Evolutionary conservation across 2,329 filamentous ascomycete species (phyloP).

Genomic region (Colletotrichum liaoningense): DNA sequence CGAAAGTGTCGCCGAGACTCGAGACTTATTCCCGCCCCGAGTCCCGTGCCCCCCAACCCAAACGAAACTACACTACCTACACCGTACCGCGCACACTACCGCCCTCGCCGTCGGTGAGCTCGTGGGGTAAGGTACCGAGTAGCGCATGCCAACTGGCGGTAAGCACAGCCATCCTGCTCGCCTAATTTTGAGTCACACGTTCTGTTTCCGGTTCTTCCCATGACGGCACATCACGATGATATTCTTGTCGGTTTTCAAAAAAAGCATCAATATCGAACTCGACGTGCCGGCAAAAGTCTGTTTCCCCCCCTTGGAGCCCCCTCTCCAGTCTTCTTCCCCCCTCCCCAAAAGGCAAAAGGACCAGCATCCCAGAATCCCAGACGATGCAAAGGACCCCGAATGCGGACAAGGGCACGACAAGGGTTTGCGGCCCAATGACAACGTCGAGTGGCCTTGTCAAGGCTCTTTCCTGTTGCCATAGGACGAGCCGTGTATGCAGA

Average conservation of each 20-base stretch:
- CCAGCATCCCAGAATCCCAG: conserved; percentile 19
- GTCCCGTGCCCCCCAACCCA: conserved; percentile 24
- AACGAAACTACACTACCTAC: conserved; percentile 6
- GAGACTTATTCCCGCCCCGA: conserved; percentile 4
- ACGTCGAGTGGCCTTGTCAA: conserved; percentile 30
- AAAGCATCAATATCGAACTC: conserved; percentile 14
- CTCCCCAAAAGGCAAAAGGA: neutral
- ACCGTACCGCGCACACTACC: neutral
- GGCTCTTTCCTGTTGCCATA: conserved; percentile 42
- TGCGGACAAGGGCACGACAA: conserved; percentile 29
- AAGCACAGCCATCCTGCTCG: conserved; percentile 18
- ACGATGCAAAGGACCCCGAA: conserved; percentile 33
- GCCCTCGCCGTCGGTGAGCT: conserved; percentile 18
- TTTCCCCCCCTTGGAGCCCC: neutral
- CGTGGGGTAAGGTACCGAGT: neutral
- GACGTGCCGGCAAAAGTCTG: conserved; percentile 8
- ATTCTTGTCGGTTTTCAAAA: neutral
- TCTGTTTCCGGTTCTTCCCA: neutral
- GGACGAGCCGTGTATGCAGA: conserved; percentile 46
- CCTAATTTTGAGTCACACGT: neutral
- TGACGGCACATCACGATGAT: neutral
- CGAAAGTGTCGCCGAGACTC: neutral
- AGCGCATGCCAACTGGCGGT: conserved; percentile 15
- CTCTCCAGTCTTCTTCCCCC: neutral
- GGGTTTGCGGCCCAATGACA: conserved; percentile 51